Conservation (phyloP, 2,329 filamentous ascomycete genomes). For the Amylocarpus encephaloides region DNA sequence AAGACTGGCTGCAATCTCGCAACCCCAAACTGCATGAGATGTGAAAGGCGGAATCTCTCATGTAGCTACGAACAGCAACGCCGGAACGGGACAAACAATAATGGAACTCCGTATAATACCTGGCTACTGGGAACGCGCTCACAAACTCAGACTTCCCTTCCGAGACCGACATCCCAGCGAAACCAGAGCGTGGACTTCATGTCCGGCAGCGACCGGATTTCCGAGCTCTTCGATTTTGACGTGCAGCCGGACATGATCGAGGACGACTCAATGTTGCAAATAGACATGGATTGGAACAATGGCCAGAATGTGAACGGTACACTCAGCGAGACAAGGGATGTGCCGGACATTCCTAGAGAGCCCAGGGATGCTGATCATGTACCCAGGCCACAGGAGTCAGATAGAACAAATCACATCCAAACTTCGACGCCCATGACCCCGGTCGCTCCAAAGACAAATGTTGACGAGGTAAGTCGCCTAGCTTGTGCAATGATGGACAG, state of each 20-base stretch:
- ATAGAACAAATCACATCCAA: neutral
- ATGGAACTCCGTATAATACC: constrained; percentile 1
- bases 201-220: neutral
- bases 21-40: constrained; percentile 11
- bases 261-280: neutral
- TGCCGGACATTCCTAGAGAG: neutral
- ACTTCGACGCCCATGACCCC: neutral
- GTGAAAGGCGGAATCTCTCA: constrained; percentile 5
- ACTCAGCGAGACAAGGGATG: neutral
- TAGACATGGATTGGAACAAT: constrained; percentile 1
- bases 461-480: neutral
- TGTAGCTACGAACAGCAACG: constrained; percentile 9
- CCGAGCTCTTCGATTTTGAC: constrained; percentile 7
- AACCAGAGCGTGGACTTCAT: neutral
- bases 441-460: neutral
- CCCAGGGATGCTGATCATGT: neutral
- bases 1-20: constrained; percentile 16
- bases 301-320: neutral
- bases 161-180: neutral
- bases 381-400: neutral
- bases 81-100: neutral
- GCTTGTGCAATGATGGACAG: constrained; percentile 2
- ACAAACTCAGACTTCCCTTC: neutral
- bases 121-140: constrained; percentile 3
- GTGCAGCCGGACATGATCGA: neutral